Percentiles rank a stretch among this genome's conserved stretches.
Evolutionary conservation across 164 flowering plant genomes (phyloP).

Genomic region (Nymphaea colorata): DNA sequence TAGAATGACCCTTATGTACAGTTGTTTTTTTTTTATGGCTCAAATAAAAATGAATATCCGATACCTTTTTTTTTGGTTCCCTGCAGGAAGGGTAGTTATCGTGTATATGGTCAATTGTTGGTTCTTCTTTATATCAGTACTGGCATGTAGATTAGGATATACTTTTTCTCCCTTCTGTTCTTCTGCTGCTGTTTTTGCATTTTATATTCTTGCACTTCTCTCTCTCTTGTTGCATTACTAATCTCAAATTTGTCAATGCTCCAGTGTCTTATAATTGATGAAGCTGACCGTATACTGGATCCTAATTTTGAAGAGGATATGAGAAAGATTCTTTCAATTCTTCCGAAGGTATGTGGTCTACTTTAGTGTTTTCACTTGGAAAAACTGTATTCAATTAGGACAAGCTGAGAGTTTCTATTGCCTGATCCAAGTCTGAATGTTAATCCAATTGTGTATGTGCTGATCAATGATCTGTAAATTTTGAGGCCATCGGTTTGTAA

Average conservation of each 20-base stretch:
- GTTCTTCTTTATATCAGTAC: too few relatives aligned
- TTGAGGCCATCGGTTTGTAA: not conserved
- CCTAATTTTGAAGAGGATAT: slow-evolving; percentile 93
- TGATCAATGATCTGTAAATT: not conserved
- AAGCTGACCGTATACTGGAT: slow-evolving; percentile 93
- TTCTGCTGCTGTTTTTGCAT: not conserved
- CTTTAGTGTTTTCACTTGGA: not conserved
- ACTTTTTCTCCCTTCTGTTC: not conserved
- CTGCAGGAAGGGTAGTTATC: too few relatives aligned
- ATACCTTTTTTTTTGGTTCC: too few relatives aligned
- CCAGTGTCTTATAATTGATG: slow-evolving; percentile 94
- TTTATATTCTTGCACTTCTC: not conserved
- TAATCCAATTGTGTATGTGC: not conserved
- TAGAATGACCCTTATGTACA: too few relatives aligned
- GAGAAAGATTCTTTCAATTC: slow-evolving; percentile 71
- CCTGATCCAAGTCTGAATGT: not conserved
- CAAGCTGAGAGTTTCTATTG: not conserved
- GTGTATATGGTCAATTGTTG: too few relatives aligned
- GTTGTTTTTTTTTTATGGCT: too few relatives aligned
- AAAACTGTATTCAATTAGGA: not conserved
- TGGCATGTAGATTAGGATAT: not conserved
- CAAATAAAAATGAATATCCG: too few relatives aligned
- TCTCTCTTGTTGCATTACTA: not conserved
- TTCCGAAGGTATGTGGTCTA: slow-evolving; percentile 56
- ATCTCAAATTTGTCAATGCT: not conserved